Evolutionary conservation across 768 basidiomycete species (phyloP), one percentile per base, ranked within the genome.

Genomic region (Russula emetica): DNA sequence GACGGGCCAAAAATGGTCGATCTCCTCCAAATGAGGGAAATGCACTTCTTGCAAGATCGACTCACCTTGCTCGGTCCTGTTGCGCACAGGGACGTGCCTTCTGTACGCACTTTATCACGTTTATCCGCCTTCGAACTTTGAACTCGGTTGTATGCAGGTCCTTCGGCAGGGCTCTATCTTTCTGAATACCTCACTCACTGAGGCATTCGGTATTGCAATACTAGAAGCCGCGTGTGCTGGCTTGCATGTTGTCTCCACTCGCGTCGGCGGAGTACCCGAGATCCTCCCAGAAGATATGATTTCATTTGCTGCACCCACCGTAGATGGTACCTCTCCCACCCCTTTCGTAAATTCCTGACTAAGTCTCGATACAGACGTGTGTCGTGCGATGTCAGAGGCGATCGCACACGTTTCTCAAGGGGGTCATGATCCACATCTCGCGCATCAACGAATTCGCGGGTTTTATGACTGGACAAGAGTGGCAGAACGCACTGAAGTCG

Each of bases 181-280:
- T 76, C 80, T 99, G 78, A 97, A 95, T 71, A 95, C 97, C 0
- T 95, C 94, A 0, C 81, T 98, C 28, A 98, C 96, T 1, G 97
- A 98, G 73, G 84, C 97, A 0, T 99, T 98, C 69, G 96, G 97
- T 0, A 98, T 96, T 67, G 92, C 90, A n/a, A 94, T 96, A 67
- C 82, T 99, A 49, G 97, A 99, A 77, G 97, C 96, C 0, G 97
- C 97, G 0, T 95, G 92, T 67, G 86, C 93, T 0, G 96, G 97
- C 1, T 80, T 98, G 18, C 96, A 96, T 71, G 89, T 98, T 55
- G 96, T 98, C 55, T 88, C 88, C 47, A 98, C 97, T 0, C 85
- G 86, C 50, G 96, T 98, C 0, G 97, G 97, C 0, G 97, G 97
- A 0, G 92, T 98, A 0, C 93, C 96, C 0, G 97, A 98, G 74